phyloP scores from a whole-genome alignment of 768 basidiomycete species.

The Cystobasidiopsis lactophilus region DNA sequence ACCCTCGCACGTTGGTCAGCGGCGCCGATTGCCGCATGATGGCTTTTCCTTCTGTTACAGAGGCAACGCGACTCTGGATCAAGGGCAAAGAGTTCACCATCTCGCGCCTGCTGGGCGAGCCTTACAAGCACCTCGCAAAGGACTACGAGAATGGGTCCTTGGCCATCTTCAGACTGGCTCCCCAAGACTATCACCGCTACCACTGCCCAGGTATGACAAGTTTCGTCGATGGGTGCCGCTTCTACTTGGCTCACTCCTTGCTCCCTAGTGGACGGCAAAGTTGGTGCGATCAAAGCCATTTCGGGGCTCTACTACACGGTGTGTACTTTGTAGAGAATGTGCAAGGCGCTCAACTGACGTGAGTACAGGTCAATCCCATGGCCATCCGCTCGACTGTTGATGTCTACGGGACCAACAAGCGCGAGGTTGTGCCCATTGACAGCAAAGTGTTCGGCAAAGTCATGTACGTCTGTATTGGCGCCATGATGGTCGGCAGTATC shows the following conservation, averaged over 20 bases:
- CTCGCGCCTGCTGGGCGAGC: conserved; percentile 51
- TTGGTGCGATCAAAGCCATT: conserved; percentile 65
- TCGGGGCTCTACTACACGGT: conserved; percentile 84
- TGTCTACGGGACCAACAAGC: conserved; percentile 74
- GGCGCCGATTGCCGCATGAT: conserved; percentile 94
- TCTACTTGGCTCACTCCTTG: no score
- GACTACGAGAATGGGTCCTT: conserved; percentile 59
- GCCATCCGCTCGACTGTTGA: conserved; percentile 47
- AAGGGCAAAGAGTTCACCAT: conserved; percentile 87
- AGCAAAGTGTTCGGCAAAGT: conserved; percentile 73
- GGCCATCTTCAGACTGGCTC: conserved; percentile 74
- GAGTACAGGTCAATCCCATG: conserved; percentile 40
- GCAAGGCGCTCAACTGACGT: conserved; percentile 26
- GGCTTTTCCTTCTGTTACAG: conserved; percentile 64
- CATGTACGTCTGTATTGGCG: conserved; percentile 75
- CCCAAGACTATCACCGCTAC: conserved; percentile 81
- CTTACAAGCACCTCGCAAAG: conserved; percentile 45
- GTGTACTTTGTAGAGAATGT: not conserved
- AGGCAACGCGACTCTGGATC: conserved; percentile 84
- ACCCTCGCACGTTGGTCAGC: conserved; percentile 58
- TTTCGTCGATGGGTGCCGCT: no score
- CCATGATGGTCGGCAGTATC: conserved; percentile 67
- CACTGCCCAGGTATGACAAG: no score
- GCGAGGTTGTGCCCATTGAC: conserved; percentile 81
- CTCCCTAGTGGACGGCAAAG: conserved; percentile 56